Evolutionary conservation across 306 rosid species (phyloP).

Genomic region (Fragaria ananassa): DNA sequence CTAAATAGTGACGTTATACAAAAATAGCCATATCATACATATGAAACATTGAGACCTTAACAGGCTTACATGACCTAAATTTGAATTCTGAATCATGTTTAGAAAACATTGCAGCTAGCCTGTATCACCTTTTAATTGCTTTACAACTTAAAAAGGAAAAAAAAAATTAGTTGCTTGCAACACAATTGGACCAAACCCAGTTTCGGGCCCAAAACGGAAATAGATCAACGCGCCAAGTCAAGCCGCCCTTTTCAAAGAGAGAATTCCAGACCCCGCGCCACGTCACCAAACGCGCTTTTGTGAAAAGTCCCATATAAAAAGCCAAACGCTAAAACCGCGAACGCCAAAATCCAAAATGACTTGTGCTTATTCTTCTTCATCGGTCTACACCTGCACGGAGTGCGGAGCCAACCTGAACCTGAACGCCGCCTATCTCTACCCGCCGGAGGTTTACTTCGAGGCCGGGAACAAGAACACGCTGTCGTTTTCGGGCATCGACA

Average conservation of each 20-base stretch:
- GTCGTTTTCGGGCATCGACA: constrained; percentile 65
- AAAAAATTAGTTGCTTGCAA: too few species aligned
- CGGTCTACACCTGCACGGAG: constrained; percentile 57
- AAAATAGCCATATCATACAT: too few species aligned
- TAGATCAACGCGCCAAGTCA: background rate
- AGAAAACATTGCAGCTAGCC: too few species aligned
- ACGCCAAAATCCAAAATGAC: background rate
- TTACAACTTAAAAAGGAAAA: too few species aligned
- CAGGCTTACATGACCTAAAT: too few species aligned
- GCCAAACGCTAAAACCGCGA: background rate
- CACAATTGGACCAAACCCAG: background rate
- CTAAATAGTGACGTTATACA: too few species aligned
- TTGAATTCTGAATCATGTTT: too few species aligned
- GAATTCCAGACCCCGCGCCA: background rate
- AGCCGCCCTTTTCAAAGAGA: background rate
- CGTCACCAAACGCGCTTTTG: constrained; percentile 5
- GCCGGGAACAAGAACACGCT: constrained; percentile 77
- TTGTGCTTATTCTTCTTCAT: background rate
- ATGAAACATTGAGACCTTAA: too few species aligned
- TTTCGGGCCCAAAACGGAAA: background rate
- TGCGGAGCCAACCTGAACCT: constrained; percentile 72
- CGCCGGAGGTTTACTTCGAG: constrained; percentile 74
- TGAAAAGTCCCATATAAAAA: background rate
- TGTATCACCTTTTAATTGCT: too few species aligned
- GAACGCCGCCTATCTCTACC: constrained; percentile 41